Evolutionary conservation across 164 flowering plant genomes (phyloP).

Genomic region (Aristolochia contorta): DNA sequence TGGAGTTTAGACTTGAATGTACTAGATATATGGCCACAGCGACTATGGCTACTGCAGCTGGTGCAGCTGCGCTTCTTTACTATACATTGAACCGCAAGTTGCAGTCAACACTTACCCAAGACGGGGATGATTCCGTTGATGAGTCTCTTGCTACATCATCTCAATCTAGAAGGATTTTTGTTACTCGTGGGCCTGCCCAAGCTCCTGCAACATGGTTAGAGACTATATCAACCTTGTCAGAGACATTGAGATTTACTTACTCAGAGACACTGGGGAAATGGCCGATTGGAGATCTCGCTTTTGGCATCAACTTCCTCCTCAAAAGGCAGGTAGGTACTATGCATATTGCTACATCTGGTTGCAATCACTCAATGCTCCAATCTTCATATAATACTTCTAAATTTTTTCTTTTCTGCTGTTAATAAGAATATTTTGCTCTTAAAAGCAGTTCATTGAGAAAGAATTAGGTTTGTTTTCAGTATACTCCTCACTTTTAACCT

Average conservation of each 20-base stretch:
- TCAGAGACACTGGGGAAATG: conserved; percentile 97
- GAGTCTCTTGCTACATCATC: conserved; percentile 16
- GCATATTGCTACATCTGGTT: neutral
- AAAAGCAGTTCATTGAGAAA: too few relatives aligned
- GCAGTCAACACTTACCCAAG: conserved; percentile 15
- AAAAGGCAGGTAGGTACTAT: conserved; percentile 70
- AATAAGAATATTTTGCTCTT: too few relatives aligned
- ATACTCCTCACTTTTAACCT: too few relatives aligned
- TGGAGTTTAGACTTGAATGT: conserved; percentile 8
- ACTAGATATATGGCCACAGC: conserved; percentile 74
- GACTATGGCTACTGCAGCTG: conserved; percentile 97
- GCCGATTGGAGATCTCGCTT: conserved; percentile 97
- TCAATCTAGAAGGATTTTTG: conserved; percentile 35
- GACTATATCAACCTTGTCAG: conserved; percentile 87
- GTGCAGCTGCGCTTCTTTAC: conserved; percentile 96
- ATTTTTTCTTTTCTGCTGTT: too few relatives aligned
- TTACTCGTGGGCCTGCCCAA: conserved; percentile 55
- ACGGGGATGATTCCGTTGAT: conserved; percentile 34
- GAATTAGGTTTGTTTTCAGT: too few relatives aligned
- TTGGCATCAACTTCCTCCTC: conserved; percentile 83
- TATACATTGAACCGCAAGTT: conserved; percentile 68
- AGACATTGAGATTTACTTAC: conserved; percentile 87
- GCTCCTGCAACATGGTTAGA: conserved; percentile 98
- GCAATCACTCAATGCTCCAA: too few relatives aligned
- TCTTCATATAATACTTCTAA: too few relatives aligned